A percentile compares a stretch with the other conserved stretches of the same genome.
phyloP scores from a whole-genome alignment of 1,139 yeast genomes.

The Hanseniaspora sp. region DNA sequence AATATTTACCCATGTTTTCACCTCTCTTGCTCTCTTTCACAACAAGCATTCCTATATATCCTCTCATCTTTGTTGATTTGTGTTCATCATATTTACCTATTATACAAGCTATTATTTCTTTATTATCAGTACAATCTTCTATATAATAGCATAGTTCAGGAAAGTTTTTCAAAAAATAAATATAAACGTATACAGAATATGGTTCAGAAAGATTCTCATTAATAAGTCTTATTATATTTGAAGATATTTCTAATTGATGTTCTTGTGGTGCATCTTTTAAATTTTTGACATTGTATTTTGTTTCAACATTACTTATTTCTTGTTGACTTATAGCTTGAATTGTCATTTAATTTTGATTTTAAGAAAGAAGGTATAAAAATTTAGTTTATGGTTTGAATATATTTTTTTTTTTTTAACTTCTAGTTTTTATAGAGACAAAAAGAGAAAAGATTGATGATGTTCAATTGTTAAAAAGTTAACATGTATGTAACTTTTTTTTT shows the following conservation, averaged over 20 bases:
- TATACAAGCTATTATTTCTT: slow-evolving; percentile 59
- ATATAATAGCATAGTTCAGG: slow-evolving; percentile 51
- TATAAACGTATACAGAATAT: slow-evolving; percentile 58
- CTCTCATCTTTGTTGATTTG: slow-evolving; percentile 51
- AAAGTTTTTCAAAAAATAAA: slow-evolving; percentile 60
- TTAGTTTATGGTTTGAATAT: too few species aligned
- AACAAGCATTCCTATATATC: slow-evolving; percentile 93
- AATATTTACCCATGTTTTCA: slow-evolving; percentile 63
- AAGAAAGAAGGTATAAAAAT: too few species aligned
- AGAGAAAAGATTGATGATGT: too few species aligned
- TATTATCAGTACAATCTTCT: slow-evolving; percentile 26
- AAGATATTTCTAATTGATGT: neutral
- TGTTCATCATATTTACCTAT: slow-evolving; percentile 79
- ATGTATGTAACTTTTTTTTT: too few species aligned
- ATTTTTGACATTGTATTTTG: neutral
- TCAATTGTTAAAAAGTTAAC: too few species aligned
- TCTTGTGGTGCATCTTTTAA: neutral
- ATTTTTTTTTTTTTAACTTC: too few species aligned
- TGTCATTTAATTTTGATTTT: neutral
- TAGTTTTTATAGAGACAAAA: too few species aligned
- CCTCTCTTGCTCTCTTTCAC: slow-evolving; percentile 65
- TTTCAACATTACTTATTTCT: neutral
- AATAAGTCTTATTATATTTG: slow-evolving; percentile 37
- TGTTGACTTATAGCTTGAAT: neutral
- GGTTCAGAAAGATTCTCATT: slow-evolving; percentile 59